A percentile compares a stretch with the other conserved stretches of the same genome.
These are phyloP conservation scores for Colletotrichum lentis DNA, from an alignment of 2,329 filamentous ascomycete species.

Conservation along the genomic window DNA sequence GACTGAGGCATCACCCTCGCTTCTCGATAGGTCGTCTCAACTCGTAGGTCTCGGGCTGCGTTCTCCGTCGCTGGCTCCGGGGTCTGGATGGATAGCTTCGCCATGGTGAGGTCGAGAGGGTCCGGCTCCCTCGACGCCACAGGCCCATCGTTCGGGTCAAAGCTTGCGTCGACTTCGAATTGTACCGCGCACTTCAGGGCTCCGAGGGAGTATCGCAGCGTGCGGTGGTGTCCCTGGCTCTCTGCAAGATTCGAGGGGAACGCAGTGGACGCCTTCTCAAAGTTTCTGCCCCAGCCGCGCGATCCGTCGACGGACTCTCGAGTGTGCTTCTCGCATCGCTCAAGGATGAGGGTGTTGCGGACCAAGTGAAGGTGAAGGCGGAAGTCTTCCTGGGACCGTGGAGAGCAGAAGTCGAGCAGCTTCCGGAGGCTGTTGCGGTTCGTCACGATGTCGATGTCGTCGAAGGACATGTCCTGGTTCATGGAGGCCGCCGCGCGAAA, in stretches of 20 bases:
- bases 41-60: not conserved
- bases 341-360: constrained; percentile 11
- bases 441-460: constrained; percentile 44
- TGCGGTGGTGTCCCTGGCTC: not conserved
- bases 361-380: not conserved
- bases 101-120: not conserved
- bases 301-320: not conserved
- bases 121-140: not conserved
- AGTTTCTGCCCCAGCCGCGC: not conserved
- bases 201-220: constrained; percentile 11
- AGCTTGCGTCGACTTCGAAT: constrained; percentile 24
- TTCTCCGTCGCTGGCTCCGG: not conserved
- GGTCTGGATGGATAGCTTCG: not conserved
- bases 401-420: not conserved
- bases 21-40: not conserved
- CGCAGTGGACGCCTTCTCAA: not conserved
- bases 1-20: constrained; percentile 28
- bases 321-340: not conserved
- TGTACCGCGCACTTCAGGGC: constrained; percentile 13
- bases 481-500: constrained; percentile 43
- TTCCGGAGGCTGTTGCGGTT: constrained; percentile 40
- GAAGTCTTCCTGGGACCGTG: not conserved
- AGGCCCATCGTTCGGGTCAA: not conserved
- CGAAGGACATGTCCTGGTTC: constrained; percentile 41
- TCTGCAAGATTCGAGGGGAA: not conserved